Evolutionary conservation across 2,329 filamentous ascomycete species (phyloP).

Genomic region (Hawksworthiomyces lignivorus): DNA sequence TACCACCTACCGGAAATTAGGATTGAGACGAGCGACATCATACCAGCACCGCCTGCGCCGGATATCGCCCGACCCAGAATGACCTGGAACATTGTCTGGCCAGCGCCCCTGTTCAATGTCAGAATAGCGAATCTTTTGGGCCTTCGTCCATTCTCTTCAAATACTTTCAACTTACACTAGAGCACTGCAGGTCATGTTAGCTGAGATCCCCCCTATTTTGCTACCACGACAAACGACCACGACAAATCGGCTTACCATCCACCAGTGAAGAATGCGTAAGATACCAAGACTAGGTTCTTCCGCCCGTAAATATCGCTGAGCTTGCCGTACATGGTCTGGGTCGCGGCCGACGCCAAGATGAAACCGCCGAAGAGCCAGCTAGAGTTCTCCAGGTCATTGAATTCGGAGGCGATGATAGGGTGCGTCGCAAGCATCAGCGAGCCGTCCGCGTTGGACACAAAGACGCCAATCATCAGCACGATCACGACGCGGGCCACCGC

Average conservation of each 20-base stretch:
- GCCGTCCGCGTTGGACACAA: conserved; percentile 57
- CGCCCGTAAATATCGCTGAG: conserved; percentile 52
- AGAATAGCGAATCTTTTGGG: too few relatives aligned
- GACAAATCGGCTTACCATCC: conserved; percentile 33
- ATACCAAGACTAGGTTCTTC: conserved; percentile 38
- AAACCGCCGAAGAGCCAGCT: conserved; percentile 51
- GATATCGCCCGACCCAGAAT: conserved; percentile 44
- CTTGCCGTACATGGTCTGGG: conserved; percentile 48
- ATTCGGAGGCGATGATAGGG: conserved; percentile 53
- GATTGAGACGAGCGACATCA: conserved; percentile 42
- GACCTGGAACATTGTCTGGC: conserved; percentile 38
- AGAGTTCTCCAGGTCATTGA: conserved; percentile 46
- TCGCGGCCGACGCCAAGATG: conserved; percentile 40
- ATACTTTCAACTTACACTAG: conserved; percentile 26
- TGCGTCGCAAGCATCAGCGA: conserved; percentile 62
- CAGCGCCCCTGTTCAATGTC: conserved; percentile 28
- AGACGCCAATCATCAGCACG: conserved; percentile 38
- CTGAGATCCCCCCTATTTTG: too few relatives aligned
- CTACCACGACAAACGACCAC: background rate
- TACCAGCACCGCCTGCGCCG: conserved; percentile 43
- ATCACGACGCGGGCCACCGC: conserved; percentile 7
- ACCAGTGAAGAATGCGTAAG: conserved; percentile 42
- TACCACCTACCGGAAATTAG: conserved; percentile 38
- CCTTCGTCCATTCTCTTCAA: too few relatives aligned
- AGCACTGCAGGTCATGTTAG: conserved; percentile 15